phyloP scores from a whole-genome alignment of 768 basidiomycete species.

The Thelephora ganbajun region DNA sequence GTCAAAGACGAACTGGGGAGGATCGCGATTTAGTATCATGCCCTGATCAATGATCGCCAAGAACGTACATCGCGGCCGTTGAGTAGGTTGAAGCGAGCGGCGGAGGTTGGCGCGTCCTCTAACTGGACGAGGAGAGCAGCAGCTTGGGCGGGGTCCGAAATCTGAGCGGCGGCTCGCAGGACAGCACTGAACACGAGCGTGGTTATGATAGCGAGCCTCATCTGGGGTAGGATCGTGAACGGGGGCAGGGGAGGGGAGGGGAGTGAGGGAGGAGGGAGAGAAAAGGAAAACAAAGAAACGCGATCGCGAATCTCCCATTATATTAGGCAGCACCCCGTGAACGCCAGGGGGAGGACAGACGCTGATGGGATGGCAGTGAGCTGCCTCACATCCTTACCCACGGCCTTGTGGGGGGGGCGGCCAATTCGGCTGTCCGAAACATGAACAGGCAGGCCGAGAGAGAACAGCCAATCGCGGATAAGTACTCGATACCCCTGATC shows the following conservation, averaged over 20 bases:
- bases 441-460: too few relatives aligned
- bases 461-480: too few relatives aligned
- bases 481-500: too few relatives aligned
- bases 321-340: too few relatives aligned
- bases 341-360: too few relatives aligned
- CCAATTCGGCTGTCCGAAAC: too few relatives aligned
- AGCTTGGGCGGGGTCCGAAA: conserved; percentile 2
- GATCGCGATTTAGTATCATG: background rate
- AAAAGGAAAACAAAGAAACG: background rate
- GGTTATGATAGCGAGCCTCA: conserved; percentile 5
- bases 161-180: conserved; percentile 1
- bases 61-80: conserved; percentile 10
- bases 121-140: conserved; percentile 7
- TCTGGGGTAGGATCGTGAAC: conserved; percentile 6
- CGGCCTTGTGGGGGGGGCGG: too few relatives aligned
- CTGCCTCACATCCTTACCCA: too few relatives aligned
- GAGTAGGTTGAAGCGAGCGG: conserved; percentile 12
- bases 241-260: background rate
- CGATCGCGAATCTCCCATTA: too few relatives aligned
- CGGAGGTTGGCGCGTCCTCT: conserved; percentile 8
- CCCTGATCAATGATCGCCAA: background rate
- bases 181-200: conserved; percentile 6
- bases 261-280: background rate
- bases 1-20: conserved; percentile 15
- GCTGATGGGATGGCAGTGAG: too few relatives aligned